These are phyloP conservation scores for Choanephora cucurbitarum DNA, from an alignment of 371 early-diverging fungal genomes.

Conservation along the genomic window DNA sequence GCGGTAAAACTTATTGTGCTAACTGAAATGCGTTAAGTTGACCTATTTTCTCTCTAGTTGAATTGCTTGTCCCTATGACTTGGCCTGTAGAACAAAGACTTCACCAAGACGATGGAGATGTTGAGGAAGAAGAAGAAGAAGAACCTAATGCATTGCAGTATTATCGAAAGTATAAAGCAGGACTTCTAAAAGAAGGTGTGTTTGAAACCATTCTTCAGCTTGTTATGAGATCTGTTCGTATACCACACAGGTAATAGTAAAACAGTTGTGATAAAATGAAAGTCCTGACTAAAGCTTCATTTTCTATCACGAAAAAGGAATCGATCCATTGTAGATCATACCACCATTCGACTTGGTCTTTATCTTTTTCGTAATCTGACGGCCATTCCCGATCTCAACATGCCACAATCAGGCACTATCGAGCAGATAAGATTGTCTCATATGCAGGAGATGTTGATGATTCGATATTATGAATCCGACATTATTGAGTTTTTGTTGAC, in stretches of 20 bases:
- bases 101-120: constrained; percentile 32
- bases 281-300: too few relatives aligned
- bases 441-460: constrained; percentile 65
- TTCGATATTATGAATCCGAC: constrained; percentile 52
- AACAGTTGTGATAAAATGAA: background rate
- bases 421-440: constrained; percentile 54
- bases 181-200: constrained; percentile 61
- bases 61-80: constrained; percentile 77
- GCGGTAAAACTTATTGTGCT: too few relatives aligned
- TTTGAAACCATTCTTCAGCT: constrained; percentile 47
- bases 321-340: constrained; percentile 66
- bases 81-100: constrained; percentile 56
- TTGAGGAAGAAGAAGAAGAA: constrained; percentile 49
- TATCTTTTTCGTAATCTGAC: constrained; percentile 81
- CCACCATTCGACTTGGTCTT: constrained; percentile 73
- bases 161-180: constrained; percentile 69
- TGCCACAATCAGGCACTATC: constrained; percentile 38
- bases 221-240: constrained; percentile 54
- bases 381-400: constrained; percentile 74
- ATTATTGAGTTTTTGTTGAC: constrained; percentile 61
- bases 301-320: constrained; percentile 36
- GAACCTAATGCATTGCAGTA: constrained; percentile 54
- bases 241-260: constrained; percentile 43
- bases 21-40: too few relatives aligned
- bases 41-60: constrained; percentile 44